Conservation (phyloP, 768 basidiomycete genomes). For the Asterophora parasitica region DNA sequence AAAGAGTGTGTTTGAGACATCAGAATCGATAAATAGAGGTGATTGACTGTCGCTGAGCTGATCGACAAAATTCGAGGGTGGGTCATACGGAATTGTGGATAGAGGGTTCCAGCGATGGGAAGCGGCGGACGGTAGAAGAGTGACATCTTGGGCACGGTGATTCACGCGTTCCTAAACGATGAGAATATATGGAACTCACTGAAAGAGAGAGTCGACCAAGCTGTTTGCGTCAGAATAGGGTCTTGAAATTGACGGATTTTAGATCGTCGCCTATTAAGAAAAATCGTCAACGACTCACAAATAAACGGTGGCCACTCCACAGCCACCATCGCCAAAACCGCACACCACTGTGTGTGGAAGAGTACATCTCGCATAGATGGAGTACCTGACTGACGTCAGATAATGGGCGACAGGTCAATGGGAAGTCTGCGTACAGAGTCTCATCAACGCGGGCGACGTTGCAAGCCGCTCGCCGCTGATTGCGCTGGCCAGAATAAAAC, state of each 20-base stretch:
- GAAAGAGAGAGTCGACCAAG: conserved; percentile 82
- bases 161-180: background rate
- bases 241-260: conserved; percentile 39
- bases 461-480: conserved; percentile 89
- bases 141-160: conserved; percentile 53
- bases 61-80: conserved; percentile 65
- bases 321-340: conserved; percentile 86
- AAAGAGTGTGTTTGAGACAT: conserved; percentile 69
- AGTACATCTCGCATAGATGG: conserved; percentile 91
- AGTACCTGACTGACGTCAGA: conserved; percentile 52
- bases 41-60: conserved; percentile 71
- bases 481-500: conserved; percentile 88
- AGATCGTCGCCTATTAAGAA: background rate
- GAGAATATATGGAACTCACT: conserved; percentile 37
- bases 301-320: conserved; percentile 92
- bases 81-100: conserved; percentile 48
- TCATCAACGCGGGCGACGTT: conserved; percentile 77
- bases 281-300: conserved; percentile 40
- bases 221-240: conserved; percentile 82
- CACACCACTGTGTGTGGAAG: conserved; percentile 91
- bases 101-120: conserved; percentile 67
- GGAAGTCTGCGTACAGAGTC: conserved; percentile 65
- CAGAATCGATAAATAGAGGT: conserved; percentile 70
- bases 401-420: conserved; percentile 3
- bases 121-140: conserved; percentile 47